Evolutionary conservation across 2,329 filamentous ascomycete species (phyloP), one percentile per base, ranked within the genome.

Genomic region (Pseudogymnoascus sp.): DNA sequence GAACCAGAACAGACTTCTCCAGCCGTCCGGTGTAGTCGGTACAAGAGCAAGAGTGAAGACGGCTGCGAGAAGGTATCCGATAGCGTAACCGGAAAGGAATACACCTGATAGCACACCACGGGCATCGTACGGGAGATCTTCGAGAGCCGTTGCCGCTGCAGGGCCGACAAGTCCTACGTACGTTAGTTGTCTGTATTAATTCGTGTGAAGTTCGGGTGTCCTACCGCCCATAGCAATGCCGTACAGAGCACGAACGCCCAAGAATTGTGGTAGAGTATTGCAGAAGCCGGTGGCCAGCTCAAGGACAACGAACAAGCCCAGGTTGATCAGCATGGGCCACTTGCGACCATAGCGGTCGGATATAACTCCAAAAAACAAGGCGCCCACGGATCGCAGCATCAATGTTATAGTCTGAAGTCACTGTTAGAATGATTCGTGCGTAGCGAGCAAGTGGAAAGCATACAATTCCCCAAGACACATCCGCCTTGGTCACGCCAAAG

Each of bases 1-100:
- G 73, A 95, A 95, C 90, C 90, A 95, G 78, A 86, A 95, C 0
- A 94, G 77, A 0, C 89, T 89, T 2, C 90, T 80, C 90, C 90
- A 95, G 59, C 81, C 84, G 70, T 93, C 86, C 0, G 84, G 72
- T 1, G 89, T 92, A 1, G 89, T 92, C 72, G 87, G 77, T 58
- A 91, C 83, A 14, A 93, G 80, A 3, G 80, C 89, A 1, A 84
- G 79, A 28, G 83, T 74, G 64, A 88, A 84, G 18, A 83, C 81
- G 0, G 67, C 67, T 9, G 68, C 68, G 14, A 69, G 57, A 4
- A 70, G 63, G 41, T 69, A 70, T 3, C 68, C 68, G 38, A 68
- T 65, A 2, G 67, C 58, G 47, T 69, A 68, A 8, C 67, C 68
- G 60, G 67, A 63, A 33, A 69, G 64, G 35, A 69, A 58, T 28